Evolutionary conservation across 345 rosid species (phyloP).

Genomic region (Hibiscus mutabilis): DNA sequence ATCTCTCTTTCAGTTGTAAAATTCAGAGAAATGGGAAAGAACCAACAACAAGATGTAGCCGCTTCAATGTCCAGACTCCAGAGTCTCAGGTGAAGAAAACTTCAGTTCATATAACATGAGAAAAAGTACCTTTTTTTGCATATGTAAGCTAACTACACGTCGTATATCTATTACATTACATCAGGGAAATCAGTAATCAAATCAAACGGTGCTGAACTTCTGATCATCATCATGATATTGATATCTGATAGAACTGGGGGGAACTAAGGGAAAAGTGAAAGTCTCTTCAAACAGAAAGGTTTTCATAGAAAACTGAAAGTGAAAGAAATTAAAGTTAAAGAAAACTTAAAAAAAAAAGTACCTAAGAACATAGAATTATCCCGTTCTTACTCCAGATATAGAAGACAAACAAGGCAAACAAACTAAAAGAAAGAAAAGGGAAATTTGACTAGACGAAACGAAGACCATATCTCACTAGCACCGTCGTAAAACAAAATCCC

Average conservation of each 20-base stretch:
- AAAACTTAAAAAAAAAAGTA: slow-evolving; percentile 16
- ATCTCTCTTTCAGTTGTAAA: slow-evolving; percentile 11
- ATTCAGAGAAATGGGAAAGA: slow-evolving; percentile 16
- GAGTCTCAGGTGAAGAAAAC: slow-evolving; percentile 8
- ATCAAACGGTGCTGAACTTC: not conserved
- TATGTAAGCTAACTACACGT: not conserved
- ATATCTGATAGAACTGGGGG: not conserved
- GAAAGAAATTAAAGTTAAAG: slow-evolving; percentile 9
- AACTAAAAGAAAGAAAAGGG: slow-evolving; percentile 16
- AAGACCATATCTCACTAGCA: not conserved
- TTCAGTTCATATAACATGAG: slow-evolving; percentile 13
- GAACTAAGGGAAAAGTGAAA: slow-evolving; percentile 1
- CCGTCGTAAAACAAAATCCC: slow-evolving; percentile 7
- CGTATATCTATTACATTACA: not conserved
- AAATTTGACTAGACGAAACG: slow-evolving; percentile 21
- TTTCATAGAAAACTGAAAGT: slow-evolving; percentile 8
- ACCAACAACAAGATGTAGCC: slow-evolving; percentile 6
- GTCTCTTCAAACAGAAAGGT: not conserved
- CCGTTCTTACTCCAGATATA: slow-evolving; percentile 33
- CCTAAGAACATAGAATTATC: slow-evolving; percentile 21
- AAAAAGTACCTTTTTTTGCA: not conserved
- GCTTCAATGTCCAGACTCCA: not conserved
- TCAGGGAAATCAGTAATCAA: not conserved
- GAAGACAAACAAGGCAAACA: slow-evolving; percentile 11
- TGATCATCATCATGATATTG: not conserved